phyloP scores from a whole-genome alignment of 805 yeast species.

The Saitoella complicata region DNA sequence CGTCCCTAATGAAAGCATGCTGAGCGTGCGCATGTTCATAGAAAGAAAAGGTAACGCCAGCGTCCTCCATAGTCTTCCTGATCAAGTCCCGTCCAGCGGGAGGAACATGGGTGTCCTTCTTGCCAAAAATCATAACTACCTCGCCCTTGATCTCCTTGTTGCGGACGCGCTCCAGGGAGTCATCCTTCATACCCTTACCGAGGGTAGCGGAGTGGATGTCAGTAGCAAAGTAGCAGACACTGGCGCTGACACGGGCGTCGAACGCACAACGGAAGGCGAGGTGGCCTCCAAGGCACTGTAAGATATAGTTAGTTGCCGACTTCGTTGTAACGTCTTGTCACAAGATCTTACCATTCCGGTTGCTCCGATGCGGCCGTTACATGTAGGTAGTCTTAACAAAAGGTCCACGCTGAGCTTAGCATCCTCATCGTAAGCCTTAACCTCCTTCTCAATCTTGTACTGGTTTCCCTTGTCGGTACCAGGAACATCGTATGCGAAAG shows the following conservation, averaged over 20 bases:
- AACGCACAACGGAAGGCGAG: constrained; percentile 55
- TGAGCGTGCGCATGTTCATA: constrained; percentile 57
- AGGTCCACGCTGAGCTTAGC: constrained; percentile 47
- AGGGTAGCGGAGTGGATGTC: constrained; percentile 56
- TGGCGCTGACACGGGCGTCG: constrained; percentile 47
- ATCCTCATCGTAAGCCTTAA: constrained; percentile 65
- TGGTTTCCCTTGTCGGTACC: constrained; percentile 65
- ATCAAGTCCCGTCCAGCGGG: constrained; percentile 61
- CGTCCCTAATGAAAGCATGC: constrained; percentile 72
- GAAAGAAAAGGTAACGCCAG: constrained; percentile 48
- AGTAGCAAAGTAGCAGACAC: constrained; percentile 66
- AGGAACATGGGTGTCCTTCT: constrained; percentile 66
- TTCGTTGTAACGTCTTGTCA: neutral
- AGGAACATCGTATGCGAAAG: constrained; percentile 50
- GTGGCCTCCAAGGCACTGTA: constrained; percentile 59
- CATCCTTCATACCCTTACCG: constrained; percentile 50
- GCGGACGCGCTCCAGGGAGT: constrained; percentile 41
- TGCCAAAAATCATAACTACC: constrained; percentile 54
- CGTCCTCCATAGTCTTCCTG: constrained; percentile 40
- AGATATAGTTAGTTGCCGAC: too few relatives aligned
- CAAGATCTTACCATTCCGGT: constrained; percentile 43
- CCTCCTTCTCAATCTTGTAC: constrained; percentile 49
- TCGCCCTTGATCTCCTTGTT: constrained; percentile 39
- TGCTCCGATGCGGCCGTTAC: constrained; percentile 59
- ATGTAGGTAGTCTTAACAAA: constrained; percentile 38